Percentiles rank a stretch among this genome's conserved stretches.
phyloP scores from a whole-genome alignment of 306 rosid species.

The Abrus pulchellus region DNA sequence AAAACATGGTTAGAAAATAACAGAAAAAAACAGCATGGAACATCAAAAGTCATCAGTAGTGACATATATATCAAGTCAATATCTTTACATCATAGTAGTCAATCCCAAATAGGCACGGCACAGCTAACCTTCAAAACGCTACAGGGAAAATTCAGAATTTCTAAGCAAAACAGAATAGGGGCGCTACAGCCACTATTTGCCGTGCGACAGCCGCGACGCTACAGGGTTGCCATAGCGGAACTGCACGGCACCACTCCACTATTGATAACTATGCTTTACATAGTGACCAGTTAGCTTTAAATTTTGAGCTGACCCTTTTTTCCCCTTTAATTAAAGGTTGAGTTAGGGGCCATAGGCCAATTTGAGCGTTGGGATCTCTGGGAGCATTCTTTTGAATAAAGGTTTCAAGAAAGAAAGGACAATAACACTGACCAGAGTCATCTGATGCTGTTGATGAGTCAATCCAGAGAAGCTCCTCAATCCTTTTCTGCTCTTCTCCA shows the following conservation, averaged over 20 bases:
- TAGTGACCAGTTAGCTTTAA: conserved; percentile 27
- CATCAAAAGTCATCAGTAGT: conserved; percentile 19
- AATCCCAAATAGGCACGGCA: too few species aligned
- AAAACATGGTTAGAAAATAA: conserved; percentile 44
- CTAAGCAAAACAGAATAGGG: too few species aligned
- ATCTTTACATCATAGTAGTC: not conserved
- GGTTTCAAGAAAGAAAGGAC: conserved; percentile 20
- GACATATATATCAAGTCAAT: not conserved
- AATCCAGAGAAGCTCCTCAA: conserved; percentile 72
- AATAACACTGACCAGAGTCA: conserved; percentile 71
- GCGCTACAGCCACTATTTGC: too few species aligned
- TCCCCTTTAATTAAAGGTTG: not conserved
- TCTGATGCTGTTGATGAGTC: conserved; percentile 58
- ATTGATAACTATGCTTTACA: not conserved
- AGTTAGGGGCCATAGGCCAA: conserved; percentile 24
- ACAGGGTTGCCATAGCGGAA: too few species aligned
- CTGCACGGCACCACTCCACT: too few species aligned
- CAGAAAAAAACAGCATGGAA: conserved; percentile 21
- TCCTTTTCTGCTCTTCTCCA: conserved; percentile 77
- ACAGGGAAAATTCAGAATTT: too few species aligned
- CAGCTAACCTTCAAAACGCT: too few species aligned
- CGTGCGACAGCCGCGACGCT: too few species aligned
- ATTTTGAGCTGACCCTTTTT: not conserved
- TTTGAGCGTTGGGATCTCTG: conserved; percentile 4
- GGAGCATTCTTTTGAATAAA: conserved; percentile 22